Evolutionary conservation across 2,329 filamentous ascomycete species (phyloP).

Genomic region (Calonectria leucothoes): DNA sequence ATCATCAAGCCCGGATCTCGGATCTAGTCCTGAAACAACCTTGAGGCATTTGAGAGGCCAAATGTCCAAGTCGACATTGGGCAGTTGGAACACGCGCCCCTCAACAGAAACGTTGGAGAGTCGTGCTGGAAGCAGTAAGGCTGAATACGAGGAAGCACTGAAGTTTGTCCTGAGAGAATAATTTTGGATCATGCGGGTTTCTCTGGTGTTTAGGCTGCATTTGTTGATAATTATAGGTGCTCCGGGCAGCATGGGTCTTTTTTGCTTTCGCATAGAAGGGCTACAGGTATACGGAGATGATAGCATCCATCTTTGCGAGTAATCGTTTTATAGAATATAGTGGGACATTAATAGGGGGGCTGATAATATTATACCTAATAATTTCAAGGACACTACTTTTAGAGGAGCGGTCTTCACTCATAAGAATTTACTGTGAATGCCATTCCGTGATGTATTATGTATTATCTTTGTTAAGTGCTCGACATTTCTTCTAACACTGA

Average conservation of each 20-base stretch:
- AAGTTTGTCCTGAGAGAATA: neutral
- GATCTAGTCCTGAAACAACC: neutral
- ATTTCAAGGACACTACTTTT: neutral
- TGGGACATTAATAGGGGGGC: neutral
- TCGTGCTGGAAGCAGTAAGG: neutral
- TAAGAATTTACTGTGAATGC: neutral
- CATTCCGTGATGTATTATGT: neutral
- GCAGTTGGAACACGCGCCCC: neutral
- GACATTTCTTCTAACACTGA: no score
- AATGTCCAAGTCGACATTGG: neutral
- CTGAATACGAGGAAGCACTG: neutral
- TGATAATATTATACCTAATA: neutral
- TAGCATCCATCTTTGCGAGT: neutral
- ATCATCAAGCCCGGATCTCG: neutral
- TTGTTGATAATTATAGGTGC: neutral
- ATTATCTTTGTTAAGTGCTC: neutral
- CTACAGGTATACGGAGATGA: neutral
- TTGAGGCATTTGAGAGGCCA: neutral
- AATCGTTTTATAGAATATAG: neutral
- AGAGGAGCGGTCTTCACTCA: neutral
- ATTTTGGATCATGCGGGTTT: neutral
- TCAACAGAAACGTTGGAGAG: neutral
- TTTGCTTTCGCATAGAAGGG: no score
- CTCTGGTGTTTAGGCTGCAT: neutral
- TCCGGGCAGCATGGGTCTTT: no score